These are phyloP conservation scores for Eucalyptus decipiens DNA, from an alignment of 345 rosid species.

Conservation along the genomic window DNA sequence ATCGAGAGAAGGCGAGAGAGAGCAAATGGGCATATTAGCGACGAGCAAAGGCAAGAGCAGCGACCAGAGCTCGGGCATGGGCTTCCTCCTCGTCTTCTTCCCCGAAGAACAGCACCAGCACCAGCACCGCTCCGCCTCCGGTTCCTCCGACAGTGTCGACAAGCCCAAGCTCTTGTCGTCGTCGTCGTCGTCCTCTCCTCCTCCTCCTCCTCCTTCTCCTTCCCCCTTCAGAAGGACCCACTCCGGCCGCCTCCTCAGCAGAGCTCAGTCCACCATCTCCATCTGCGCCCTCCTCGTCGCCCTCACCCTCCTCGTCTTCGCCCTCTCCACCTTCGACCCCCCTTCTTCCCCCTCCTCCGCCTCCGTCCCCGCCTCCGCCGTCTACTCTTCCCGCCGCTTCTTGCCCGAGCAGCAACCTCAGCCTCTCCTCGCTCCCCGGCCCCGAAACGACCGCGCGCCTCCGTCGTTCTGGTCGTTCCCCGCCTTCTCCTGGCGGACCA, in stretches of 20 bases:
- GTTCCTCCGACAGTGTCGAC: not conserved
- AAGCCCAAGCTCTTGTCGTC: not conserved
- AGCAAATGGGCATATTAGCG: not conserved
- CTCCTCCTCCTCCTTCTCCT: not conserved
- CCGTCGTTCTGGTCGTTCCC: not conserved
- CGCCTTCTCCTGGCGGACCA: not conserved
- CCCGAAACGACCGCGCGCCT: not conserved
- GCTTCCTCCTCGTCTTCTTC: conserved; percentile 77
- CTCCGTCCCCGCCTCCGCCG: conserved; percentile 15
- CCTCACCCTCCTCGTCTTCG: conserved; percentile 67
- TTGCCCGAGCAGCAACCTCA: not conserved
- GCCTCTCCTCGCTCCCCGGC: not conserved
- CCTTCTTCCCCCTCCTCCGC: conserved; percentile 69
- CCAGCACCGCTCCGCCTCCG: not conserved
- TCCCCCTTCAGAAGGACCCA: conserved; percentile 12
- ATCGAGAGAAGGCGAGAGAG: not conserved
- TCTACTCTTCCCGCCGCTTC: not conserved
- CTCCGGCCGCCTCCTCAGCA: conserved; percentile 39
- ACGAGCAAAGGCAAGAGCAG: not conserved
- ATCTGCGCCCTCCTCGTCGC: conserved; percentile 60
- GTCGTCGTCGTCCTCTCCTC: not conserved
- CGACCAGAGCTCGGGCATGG: conserved; percentile 32
- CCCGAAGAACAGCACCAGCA: conserved; percentile 19
- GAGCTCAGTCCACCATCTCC: conserved; percentile 80
- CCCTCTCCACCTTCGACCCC: conserved; percentile 90